These are phyloP conservation scores for Tolypocladium ophioglossoides DNA, from an alignment of 2,329 filamentous ascomycete genomes.

Conservation along the genomic window DNA sequence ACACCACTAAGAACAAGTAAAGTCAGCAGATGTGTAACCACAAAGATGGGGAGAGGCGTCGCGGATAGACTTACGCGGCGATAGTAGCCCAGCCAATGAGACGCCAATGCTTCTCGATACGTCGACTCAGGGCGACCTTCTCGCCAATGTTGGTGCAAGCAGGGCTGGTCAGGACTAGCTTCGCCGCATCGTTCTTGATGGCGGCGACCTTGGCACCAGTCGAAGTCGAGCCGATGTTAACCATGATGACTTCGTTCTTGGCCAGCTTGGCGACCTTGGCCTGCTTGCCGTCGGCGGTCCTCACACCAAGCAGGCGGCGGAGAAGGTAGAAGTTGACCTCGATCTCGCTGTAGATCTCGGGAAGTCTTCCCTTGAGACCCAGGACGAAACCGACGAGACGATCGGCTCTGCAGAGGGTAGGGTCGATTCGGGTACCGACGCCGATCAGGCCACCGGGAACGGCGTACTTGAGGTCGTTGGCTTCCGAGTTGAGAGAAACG, in stretches of 20 bases:
- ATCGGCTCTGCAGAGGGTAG: slow-evolving; percentile 96
- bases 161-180: slow-evolving; percentile 83
- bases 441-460: slow-evolving; percentile 96
- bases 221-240: slow-evolving; percentile 96
- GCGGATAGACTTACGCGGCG: slow-evolving; percentile 44
- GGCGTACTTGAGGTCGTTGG: slow-evolving; percentile 97
- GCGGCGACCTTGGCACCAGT: slow-evolving; percentile 95
- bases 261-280: slow-evolving; percentile 97
- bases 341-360: slow-evolving; percentile 95
- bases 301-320: slow-evolving; percentile 86
- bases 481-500: slow-evolving; percentile 90
- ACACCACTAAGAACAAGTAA: slow-evolving; percentile 32
- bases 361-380: slow-evolving; percentile 84
- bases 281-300: slow-evolving; percentile 96
- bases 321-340: slow-evolving; percentile 99
- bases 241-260: slow-evolving; percentile 99
- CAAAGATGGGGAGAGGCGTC: not conserved
- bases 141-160: slow-evolving; percentile 96
- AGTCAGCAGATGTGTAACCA: not conserved
- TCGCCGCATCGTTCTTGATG: slow-evolving; percentile 95
- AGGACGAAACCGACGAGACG: slow-evolving; percentile 97
- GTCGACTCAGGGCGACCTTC: slow-evolving; percentile 91
- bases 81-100: slow-evolving; percentile 86
- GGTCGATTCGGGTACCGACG: slow-evolving; percentile 95
- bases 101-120: slow-evolving; percentile 99